Conservation (phyloP, 495 filamentous ascomycete species). For the Aspergillus funiculosus region DNA sequence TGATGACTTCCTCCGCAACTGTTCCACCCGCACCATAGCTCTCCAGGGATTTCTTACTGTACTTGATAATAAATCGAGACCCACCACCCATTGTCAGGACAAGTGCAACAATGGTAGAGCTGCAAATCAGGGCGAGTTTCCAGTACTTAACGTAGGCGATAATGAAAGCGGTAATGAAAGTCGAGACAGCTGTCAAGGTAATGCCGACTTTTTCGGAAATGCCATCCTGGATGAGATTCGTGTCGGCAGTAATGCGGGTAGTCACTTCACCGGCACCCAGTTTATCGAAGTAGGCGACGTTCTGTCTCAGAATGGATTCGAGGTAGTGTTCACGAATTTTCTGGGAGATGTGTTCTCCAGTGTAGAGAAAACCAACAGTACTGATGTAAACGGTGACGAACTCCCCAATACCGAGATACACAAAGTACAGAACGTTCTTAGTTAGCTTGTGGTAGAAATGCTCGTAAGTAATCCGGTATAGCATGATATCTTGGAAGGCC, state of each 20-base stretch:
- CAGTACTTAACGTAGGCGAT: conserved; percentile 83
- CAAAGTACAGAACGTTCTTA: conserved; percentile 73
- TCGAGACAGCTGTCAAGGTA: conserved; percentile 65
- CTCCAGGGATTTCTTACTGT: conserved; percentile 66
- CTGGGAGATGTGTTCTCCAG: conserved; percentile 78
- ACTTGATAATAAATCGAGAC: conserved; percentile 71
- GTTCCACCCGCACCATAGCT: conserved; percentile 80
- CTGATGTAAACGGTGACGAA: conserved; percentile 75
- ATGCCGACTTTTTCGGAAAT: conserved; percentile 82
- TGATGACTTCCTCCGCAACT: conserved; percentile 90
- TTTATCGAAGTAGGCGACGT: conserved; percentile 90
- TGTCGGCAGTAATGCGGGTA: conserved; percentile 86
- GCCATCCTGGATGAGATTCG: conserved; percentile 81
- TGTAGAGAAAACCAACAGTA: conserved; percentile 89
- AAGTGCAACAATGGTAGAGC: conserved; percentile 69
- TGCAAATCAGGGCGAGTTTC: conserved; percentile 76
- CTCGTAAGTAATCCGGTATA: conserved; percentile 37
- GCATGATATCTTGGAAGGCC: conserved; percentile 61
- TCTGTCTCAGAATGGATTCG: conserved; percentile 76
- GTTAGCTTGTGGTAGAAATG: conserved; percentile 56
- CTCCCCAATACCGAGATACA: conserved; percentile 84
- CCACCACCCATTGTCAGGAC: conserved; percentile 66
- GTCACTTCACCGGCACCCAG: conserved; percentile 89
- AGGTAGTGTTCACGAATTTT: conserved; percentile 85
- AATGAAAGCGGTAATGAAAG: conserved; percentile 82